Evolutionary conservation across 129 eudicot species (phyloP).

Genomic region (Daucus carota): DNA sequence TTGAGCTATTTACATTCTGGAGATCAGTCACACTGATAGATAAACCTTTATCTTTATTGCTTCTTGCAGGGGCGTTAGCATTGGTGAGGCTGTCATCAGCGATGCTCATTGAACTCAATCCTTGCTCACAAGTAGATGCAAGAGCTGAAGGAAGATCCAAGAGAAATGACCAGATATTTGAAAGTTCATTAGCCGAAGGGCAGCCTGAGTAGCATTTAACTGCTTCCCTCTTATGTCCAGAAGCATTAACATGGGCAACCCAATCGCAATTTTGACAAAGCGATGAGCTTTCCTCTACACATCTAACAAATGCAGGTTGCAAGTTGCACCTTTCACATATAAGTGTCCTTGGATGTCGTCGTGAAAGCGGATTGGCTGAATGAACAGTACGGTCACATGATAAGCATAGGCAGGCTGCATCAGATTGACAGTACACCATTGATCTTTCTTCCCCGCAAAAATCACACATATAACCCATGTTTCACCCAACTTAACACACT

Average conservation of each 20-base stretch:
- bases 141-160: conserved; percentile 38
- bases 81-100: conserved; percentile 22
- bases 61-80: conserved; percentile 14
- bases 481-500: not conserved
- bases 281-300: conserved; percentile 61
- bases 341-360: conserved; percentile 79
- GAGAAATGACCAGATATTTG: conserved; percentile 65
- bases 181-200: conserved; percentile 66
- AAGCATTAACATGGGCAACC: conserved; percentile 42
- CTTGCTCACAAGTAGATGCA: conserved; percentile 61
- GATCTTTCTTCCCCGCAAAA: conserved; percentile 80
- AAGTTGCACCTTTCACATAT: conserved; percentile 67
- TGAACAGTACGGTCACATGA: conserved; percentile 82
- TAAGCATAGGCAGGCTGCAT: conserved; percentile 79
- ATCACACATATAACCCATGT: conserved; percentile 67
- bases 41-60: conserved; percentile 20
- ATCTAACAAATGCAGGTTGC: conserved; percentile 72
- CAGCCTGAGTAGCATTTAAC: conserved; percentile 72
- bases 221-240: conserved; percentile 15
- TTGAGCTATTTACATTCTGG: conserved; percentile 23
- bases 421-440: conserved; percentile 76
- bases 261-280: conserved; percentile 80
- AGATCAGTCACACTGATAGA: conserved; percentile 9
- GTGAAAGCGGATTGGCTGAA: conserved; percentile 83
- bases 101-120: conserved; percentile 62